Evolutionary conservation across 169 alveolate species (phyloP).

Genomic region (Blepharisma undulans): DNA sequence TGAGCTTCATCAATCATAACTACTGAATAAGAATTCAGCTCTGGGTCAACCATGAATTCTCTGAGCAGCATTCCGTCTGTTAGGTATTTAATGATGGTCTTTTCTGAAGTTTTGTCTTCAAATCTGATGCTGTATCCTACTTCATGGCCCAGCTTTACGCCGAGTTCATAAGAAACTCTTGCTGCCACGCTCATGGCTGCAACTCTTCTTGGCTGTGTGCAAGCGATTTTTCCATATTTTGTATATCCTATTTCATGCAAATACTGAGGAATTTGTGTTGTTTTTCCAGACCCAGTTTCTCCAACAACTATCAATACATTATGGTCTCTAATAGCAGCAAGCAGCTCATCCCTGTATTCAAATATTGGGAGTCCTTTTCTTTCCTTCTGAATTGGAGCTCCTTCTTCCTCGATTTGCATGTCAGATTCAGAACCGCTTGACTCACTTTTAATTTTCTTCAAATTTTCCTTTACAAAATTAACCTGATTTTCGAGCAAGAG

Average conservation of each 20-base stretch:
- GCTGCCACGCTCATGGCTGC: constrained; percentile 99
- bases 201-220: constrained; percentile 99
- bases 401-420: constrained; percentile 34
- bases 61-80: constrained; percentile 99
- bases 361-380: constrained; percentile 91
- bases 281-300: constrained; percentile 99
- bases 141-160: constrained; percentile 96
- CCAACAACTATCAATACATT: constrained; percentile 96
- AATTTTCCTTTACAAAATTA: constrained; percentile 60
- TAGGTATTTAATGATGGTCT: constrained; percentile 96
- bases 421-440: constrained; percentile 19
- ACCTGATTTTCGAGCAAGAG: constrained; percentile 78
- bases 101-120: constrained; percentile 97
- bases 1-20: constrained; percentile 99
- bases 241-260: constrained; percentile 96
- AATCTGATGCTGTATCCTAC: constrained; percentile 96
- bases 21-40: constrained; percentile 91
- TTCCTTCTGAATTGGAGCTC: constrained; percentile 49
- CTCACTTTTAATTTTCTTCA: constrained; percentile 53
- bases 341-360: constrained; percentile 92
- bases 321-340: constrained; percentile 89
- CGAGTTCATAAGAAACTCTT: constrained; percentile 98
- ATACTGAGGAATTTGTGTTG: constrained; percentile 98
- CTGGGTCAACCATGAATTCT: constrained; percentile 96
- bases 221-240: constrained; percentile 94